These are phyloP conservation scores for Schizochytrium sp. DNA, from an alignment of 108 stramenopile genomes.

Conservation along the genomic window DNA sequence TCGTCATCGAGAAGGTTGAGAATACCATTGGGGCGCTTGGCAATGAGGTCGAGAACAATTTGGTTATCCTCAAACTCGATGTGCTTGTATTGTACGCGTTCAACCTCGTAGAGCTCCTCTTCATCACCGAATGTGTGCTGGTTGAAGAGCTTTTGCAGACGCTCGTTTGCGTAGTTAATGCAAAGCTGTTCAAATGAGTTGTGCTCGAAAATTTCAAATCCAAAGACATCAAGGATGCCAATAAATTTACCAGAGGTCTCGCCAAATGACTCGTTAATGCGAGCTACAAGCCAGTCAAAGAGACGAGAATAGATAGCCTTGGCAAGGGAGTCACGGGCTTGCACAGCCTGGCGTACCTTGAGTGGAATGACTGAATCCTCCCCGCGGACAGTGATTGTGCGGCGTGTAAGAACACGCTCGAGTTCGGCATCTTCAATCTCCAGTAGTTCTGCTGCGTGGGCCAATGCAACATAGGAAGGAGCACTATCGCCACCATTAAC, in stretches of 20 bases:
- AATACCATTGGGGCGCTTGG: constrained; percentile 81
- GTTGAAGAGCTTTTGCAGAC: constrained; percentile 92
- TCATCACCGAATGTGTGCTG: constrained; percentile 88
- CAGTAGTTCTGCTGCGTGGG: constrained; percentile 32
- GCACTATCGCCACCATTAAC: background rate
- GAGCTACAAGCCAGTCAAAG: constrained; percentile 71
- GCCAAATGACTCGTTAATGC: constrained; percentile 63
- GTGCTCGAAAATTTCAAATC: constrained; percentile 69
- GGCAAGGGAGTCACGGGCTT: constrained; percentile 68
- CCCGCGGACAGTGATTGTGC: background rate
- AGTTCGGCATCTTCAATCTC: constrained; percentile 7
- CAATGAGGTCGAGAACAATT: constrained; percentile 88
- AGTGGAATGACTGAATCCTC: background rate
- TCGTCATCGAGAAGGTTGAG: constrained; percentile 93
- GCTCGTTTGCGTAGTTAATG: constrained; percentile 96
- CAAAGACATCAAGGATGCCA: constrained; percentile 67
- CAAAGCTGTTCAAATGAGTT: constrained; percentile 96
- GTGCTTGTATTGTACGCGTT: constrained; percentile 71
- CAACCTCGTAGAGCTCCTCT: constrained; percentile 84
- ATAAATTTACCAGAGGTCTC: constrained; percentile 55
- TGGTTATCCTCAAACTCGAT: constrained; percentile 89
- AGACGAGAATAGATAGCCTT: constrained; percentile 69
- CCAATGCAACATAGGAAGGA: constrained; percentile 48
- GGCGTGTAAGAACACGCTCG: background rate
- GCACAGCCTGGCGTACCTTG: constrained; percentile 50